phyloP scores from a whole-genome alignment of 371 early-diverging fungal genomes.

The Apophysomyces ossiformis region DNA sequence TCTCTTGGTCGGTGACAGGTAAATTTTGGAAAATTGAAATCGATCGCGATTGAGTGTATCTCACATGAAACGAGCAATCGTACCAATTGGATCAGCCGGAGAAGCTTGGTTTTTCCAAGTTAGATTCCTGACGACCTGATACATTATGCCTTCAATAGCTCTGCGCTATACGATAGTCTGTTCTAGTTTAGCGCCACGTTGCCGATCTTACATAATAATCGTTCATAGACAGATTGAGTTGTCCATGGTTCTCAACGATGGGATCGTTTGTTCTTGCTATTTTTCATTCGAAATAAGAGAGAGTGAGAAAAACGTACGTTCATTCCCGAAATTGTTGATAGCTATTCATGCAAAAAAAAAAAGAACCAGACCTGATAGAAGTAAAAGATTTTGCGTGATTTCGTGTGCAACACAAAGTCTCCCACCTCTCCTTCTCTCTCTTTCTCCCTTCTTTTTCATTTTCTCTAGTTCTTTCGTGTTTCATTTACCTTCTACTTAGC shows the following conservation, averaged over 20 bases:
- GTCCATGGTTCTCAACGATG: too few species aligned
- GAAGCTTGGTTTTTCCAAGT: too few species aligned
- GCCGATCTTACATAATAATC: too few species aligned
- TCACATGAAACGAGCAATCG: not conserved
- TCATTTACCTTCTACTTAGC: not conserved
- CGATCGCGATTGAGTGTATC: not conserved
- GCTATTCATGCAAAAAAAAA: slow-evolving; percentile 7
- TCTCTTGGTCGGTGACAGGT: not conserved
- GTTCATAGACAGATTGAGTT: too few species aligned
- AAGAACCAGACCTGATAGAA: not conserved
- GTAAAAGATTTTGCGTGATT: slow-evolving; percentile 12
- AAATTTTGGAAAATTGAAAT: not conserved
- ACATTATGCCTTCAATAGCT: too few species aligned
- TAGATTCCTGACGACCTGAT: too few species aligned
- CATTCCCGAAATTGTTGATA: not conserved
- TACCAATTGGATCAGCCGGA: not conserved
- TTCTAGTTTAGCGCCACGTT: too few species aligned
- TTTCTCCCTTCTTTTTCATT: slow-evolving; percentile 5
- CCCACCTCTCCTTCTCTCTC: slow-evolving; percentile 15
- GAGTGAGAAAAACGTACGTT: not conserved
- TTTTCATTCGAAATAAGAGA: not conserved
- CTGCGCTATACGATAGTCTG: too few species aligned
- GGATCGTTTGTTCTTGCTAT: too few species aligned
- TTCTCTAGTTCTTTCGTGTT: not conserved
- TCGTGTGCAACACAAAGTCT: slow-evolving; percentile 10